Evolutionary conservation across 106 monocot species (phyloP).

Genomic region (Cymbidium sinense): DNA sequence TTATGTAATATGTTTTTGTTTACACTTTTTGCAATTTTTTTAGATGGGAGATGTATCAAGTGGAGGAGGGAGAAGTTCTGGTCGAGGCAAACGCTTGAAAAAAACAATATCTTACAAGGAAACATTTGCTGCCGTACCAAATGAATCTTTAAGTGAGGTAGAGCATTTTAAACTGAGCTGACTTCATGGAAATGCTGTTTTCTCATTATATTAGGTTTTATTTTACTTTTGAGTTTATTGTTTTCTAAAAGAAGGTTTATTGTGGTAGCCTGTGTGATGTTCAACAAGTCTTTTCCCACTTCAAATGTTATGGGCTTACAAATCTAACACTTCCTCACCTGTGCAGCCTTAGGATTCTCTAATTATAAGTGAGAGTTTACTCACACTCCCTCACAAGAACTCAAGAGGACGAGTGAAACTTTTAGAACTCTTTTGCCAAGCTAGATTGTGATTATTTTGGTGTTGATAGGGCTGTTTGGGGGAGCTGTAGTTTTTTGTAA

Average conservation of each 20-base stretch:
- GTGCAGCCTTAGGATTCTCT: background rate
- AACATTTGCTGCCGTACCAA: conserved; percentile 60
- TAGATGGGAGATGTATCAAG: conserved; percentile 93
- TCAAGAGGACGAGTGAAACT: background rate
- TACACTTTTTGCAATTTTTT: background rate
- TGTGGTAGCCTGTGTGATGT: background rate
- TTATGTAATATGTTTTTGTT: background rate
- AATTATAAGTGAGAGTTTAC: background rate
- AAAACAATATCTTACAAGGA: conserved; percentile 94
- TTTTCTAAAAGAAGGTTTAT: background rate
- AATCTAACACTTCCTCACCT: background rate
- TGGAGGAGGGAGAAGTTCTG: conserved; percentile 86
- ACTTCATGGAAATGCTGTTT: background rate
- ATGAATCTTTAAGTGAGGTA: conserved; percentile 88
- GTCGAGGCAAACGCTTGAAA: conserved; percentile 91
- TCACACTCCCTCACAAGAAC: background rate
- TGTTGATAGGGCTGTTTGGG: no score
- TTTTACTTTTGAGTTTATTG: background rate
- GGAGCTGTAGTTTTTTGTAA: no score
- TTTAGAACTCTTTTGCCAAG: background rate
- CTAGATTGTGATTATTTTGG: background rate
- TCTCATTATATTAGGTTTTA: background rate
- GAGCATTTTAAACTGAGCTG: background rate
- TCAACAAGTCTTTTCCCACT: background rate
- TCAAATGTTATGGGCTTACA: background rate